phyloP scores from a whole-genome alignment of 768 basidiomycete species.

The Amanita phalloides region DNA sequence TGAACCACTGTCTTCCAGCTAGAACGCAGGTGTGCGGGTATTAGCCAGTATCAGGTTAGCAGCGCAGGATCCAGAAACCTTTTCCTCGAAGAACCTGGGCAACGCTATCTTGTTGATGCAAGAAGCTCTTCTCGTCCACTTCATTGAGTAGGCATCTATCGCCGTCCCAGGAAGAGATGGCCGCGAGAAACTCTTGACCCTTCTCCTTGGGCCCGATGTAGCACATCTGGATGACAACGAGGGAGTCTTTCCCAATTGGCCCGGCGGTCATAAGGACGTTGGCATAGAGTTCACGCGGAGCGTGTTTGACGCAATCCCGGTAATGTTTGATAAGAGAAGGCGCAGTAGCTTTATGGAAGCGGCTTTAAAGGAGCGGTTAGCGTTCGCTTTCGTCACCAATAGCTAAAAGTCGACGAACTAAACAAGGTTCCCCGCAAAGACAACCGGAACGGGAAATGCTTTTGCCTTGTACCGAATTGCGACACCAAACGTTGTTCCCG shows the following conservation, averaged over 20 bases:
- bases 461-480: constrained; percentile 84
- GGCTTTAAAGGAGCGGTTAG: constrained; percentile 32
- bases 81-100: constrained; percentile 82
- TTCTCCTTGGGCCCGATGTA: constrained; percentile 70
- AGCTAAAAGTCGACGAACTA: constrained; percentile 45
- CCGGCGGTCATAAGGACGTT: constrained; percentile 89
- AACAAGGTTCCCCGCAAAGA: constrained; percentile 87
- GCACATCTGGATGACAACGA: constrained; percentile 89
- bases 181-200: constrained; percentile 68
- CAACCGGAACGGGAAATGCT: constrained; percentile 82
- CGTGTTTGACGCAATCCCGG: constrained; percentile 86
- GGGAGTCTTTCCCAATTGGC: constrained; percentile 71
- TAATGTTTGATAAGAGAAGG: constrained; percentile 86
- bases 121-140: constrained; percentile 81
- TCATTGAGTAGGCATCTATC: constrained; percentile 82
- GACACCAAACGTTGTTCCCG: constrained; percentile 75
- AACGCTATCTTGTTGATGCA: constrained; percentile 86
- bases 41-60: background rate
- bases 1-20: constrained; percentile 87
- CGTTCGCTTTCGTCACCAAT: background rate
- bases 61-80: constrained; percentile 30
- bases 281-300: constrained; percentile 80
- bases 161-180: constrained; percentile 81
- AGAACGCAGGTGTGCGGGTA: background rate
- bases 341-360: constrained; percentile 80